Evolutionary conservation across 257 asterid species (phyloP).

Genomic region (Nicotiana attenuata): DNA sequence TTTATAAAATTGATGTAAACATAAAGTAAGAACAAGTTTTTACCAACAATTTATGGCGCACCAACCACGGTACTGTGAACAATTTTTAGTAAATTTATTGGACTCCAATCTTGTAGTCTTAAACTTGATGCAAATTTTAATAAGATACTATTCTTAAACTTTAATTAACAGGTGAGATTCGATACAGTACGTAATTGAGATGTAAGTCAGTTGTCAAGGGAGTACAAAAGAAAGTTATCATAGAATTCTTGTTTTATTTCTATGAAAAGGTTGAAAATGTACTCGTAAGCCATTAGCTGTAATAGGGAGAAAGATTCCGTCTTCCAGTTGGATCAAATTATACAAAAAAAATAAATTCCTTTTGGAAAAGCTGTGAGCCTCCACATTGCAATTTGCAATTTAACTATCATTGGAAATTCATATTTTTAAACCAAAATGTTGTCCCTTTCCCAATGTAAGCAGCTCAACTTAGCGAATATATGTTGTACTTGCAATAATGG

Average conservation of each 20-base stretch:
- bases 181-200: not conserved
- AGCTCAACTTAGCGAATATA: not conserved
- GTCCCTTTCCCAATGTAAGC: not conserved
- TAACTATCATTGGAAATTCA: not conserved
- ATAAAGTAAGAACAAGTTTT: not conserved
- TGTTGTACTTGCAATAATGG: slow-evolving; percentile 5
- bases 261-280: not conserved
- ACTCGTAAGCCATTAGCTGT: not conserved
- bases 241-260: not conserved
- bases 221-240: too few species aligned
- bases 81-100: not conserved
- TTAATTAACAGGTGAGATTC: not conserved
- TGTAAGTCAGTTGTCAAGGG: not conserved
- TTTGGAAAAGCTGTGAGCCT: not conserved
- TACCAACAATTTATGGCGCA: not conserved
- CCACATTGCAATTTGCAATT: not conserved
- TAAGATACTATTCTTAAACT: not conserved
- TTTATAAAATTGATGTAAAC: not conserved
- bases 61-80: not conserved
- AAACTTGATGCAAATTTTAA: not conserved
- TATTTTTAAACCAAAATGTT: not conserved
- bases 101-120: not conserved
- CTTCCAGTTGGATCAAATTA: slow-evolving; percentile 12
- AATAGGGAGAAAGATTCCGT: not conserved
- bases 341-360: not conserved